Evolutionary conservation across 371 early-diverging fungal genomes (phyloP).

Genomic region (Capniomyces stellatus): DNA sequence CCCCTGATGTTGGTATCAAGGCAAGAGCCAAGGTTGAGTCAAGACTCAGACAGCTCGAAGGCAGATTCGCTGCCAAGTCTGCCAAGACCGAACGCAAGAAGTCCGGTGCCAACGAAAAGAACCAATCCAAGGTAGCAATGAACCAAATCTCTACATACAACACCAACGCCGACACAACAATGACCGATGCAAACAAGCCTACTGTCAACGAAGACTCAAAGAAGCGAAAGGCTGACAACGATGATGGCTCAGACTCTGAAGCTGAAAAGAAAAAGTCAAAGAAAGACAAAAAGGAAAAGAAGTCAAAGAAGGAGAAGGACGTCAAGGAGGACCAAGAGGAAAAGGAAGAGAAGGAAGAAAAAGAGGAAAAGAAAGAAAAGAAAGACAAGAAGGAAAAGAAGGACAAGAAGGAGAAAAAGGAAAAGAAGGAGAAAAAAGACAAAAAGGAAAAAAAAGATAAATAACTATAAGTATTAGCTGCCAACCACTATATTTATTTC

Average conservation of each 20-base stretch:
- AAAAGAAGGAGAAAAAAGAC: conserved; percentile 16
- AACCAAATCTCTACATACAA: conserved; percentile 32
- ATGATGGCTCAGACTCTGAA: conserved; percentile 9
- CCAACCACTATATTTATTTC: no score
- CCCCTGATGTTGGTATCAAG: conserved; percentile 66
- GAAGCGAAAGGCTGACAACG: conserved; percentile 7
- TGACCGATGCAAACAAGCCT: conserved; percentile 4
- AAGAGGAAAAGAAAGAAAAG: conserved; percentile 24
- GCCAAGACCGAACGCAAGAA: conserved; percentile 14
- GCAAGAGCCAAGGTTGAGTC: conserved; percentile 70
- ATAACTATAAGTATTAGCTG: no score
- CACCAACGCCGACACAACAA: conserved; percentile 23
- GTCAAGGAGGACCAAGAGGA: conserved; percentile 14
- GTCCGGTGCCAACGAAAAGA: conserved; percentile 10
- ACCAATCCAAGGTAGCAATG: conserved; percentile 43
- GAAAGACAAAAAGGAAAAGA: conserved; percentile 27
- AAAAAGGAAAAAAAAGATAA: background rate
- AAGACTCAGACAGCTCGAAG: conserved; percentile 73
- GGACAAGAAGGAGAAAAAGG: conserved; percentile 27
- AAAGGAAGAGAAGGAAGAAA: conserved; percentile 20
- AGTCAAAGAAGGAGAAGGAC: conserved; percentile 22
- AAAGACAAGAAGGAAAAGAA: conserved; percentile 29
- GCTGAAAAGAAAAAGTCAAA: conserved; percentile 14
- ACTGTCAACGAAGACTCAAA: no score
- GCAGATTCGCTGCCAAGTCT: conserved; percentile 28